Evolutionary conservation across 805 yeast genomes (phyloP), one percentile per base, ranked within the genome.

Genomic region (Pichia eremophila): DNA sequence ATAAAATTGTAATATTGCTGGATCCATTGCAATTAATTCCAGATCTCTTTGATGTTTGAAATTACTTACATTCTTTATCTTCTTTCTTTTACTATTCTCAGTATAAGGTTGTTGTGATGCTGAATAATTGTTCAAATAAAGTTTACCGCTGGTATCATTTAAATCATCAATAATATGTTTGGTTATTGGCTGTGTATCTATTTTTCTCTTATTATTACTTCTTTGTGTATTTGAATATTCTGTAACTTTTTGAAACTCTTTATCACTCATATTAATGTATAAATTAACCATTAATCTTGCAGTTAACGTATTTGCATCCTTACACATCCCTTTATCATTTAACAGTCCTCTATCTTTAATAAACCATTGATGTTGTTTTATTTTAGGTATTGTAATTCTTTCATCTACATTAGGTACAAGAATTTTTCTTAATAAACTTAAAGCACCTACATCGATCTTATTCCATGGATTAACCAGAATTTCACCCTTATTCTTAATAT

Each of bases 291-390:
- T 61, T 41, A 83, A 57, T 46, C 70, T 70, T 4, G 75, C 67
- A 1, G 83, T 78, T 31, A 83, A 61, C 17, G 66, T 58, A 8
- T 68, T 53, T 2, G 86, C 75, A 54, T 81, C 77, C 22, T 64
- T 69, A 55, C 86, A 81, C 49, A 71, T 55, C 0, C 81, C 84
- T 37, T 69, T 65, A 4, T 49, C 40, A 40, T 72, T 67, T 14
- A 76, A 66, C 39, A 78, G 69, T 5, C 64, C 57, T 52, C 75
- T 73, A 9, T 64, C 60, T 43, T 69, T 62, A 14, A 67, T 62
- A 39, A 75, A 72, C 88, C 88, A 83, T 5, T 75, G 75, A 54
- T 80, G 84, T 8, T 60, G 56, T 44, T 70, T 62, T 4, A 81
- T 61, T n/a, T 59, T 65, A 0, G 61, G 63, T 42, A 79, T 48